These are phyloP conservation scores for Lophiotrema nucula DNA, from an alignment of 495 filamentous ascomycete species.

Conservation along the genomic window DNA sequence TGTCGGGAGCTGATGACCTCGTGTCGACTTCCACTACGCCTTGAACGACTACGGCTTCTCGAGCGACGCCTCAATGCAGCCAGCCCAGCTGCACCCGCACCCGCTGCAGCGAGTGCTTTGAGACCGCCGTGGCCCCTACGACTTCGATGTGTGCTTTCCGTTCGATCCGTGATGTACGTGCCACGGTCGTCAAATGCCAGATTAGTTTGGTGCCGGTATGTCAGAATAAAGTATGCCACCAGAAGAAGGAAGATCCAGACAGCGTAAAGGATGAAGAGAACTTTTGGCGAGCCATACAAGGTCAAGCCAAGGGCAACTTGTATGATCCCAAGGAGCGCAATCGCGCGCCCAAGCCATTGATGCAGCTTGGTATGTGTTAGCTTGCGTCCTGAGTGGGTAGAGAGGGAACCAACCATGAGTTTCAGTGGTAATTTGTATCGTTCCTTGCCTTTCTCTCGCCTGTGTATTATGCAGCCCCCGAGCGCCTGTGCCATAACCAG, in stretches of 20 bases:
- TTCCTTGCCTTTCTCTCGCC: slow-evolving; percentile 59
- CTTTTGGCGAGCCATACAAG: slow-evolving; percentile 85
- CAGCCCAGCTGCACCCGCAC: slow-evolving; percentile 61
- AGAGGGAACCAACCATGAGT: slow-evolving; percentile 57
- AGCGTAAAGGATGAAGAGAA: slow-evolving; percentile 80
- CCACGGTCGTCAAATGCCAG: slow-evolving; percentile 51
- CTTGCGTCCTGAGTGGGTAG: not conserved
- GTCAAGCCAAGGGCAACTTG: slow-evolving; percentile 90
- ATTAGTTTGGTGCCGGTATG: slow-evolving; percentile 57
- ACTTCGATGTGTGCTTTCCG: slow-evolving; percentile 22
- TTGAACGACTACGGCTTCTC: slow-evolving; percentile 29
- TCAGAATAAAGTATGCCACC: slow-evolving; percentile 69
- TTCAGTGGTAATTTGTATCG: slow-evolving; percentile 61
- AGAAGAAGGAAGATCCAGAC: slow-evolving; percentile 68
- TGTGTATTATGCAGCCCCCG: slow-evolving; percentile 70
- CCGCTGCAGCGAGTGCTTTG: slow-evolving; percentile 45
- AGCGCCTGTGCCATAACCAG: slow-evolving; percentile 77
- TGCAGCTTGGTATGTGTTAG: slow-evolving; percentile 57
- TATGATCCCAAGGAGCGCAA: slow-evolving; percentile 75
- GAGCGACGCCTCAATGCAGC: slow-evolving; percentile 52
- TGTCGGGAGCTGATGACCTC: slow-evolving; percentile 36
- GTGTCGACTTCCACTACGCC: slow-evolving; percentile 17
- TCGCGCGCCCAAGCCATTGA: slow-evolving; percentile 77
- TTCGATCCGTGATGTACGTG: slow-evolving; percentile 49
- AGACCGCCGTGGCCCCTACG: slow-evolving; percentile 21